Percentiles rank a stretch among this genome's conserved stretches.
These are phyloP conservation scores for Eutrema heterophyllum DNA, from an alignment of 345 rosid genomes.

Conservation along the genomic window DNA sequence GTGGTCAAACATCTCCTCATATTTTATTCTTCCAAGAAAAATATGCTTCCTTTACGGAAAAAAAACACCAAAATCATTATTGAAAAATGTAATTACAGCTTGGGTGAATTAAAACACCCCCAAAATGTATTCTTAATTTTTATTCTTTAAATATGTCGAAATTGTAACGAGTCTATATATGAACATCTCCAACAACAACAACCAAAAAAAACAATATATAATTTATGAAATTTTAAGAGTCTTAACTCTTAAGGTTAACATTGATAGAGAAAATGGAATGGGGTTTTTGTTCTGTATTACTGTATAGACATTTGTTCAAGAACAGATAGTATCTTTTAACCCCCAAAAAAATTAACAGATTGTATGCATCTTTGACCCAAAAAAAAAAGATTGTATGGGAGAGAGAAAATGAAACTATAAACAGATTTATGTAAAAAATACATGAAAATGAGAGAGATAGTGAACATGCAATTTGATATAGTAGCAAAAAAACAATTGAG, in stretches of 20 bases:
- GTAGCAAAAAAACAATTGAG: background rate
- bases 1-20: conserved; percentile 6
- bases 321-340: background rate
- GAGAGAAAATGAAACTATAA: background rate
- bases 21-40: background rate
- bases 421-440: background rate
- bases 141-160: background rate
- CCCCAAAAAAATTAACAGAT: background rate
- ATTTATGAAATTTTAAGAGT: background rate
- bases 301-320: background rate
- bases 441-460: background rate
- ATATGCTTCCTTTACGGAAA: background rate
- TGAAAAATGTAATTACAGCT: background rate
- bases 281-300: no score
- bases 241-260: no score
- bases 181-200: background rate
- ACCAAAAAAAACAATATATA: background rate
- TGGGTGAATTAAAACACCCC: background rate
- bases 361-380: background rate
- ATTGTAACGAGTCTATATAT: background rate
- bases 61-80: background rate
- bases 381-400: background rate
- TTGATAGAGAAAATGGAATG: no score
- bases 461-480: background rate
- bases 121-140: background rate